A percentile compares a stretch with the other conserved stretches of the same genome.
Evolutionary conservation across 768 basidiomycete species (phyloP).

Genomic region (Amanita molliuscula): DNA sequence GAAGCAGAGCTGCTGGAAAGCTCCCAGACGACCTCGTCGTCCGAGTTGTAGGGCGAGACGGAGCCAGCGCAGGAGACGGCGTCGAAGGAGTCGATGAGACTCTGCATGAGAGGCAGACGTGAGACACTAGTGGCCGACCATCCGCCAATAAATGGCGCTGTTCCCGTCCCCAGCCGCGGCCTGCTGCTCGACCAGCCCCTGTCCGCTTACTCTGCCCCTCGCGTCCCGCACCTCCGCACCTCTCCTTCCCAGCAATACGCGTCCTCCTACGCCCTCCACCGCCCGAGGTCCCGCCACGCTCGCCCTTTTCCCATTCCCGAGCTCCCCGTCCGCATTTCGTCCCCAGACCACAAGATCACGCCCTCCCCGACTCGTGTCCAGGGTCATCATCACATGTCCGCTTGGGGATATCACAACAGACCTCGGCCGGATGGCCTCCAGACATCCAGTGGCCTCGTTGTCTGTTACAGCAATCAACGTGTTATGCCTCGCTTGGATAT

Average conservation of each 20-base stretch:
- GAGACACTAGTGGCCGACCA: conserved; percentile 14
- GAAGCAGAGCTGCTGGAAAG: conserved; percentile 24
- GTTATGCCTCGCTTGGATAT: background rate
- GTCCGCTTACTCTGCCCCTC: conserved; percentile 49
- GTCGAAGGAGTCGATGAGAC: background rate
- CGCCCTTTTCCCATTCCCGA: conserved; percentile 64
- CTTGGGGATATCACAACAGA: conserved; percentile 59
- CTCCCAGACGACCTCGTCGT: conserved; percentile 49
- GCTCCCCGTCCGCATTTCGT: conserved; percentile 59
- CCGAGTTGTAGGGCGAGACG: conserved; percentile 24
- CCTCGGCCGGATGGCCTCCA: conserved; percentile 55
- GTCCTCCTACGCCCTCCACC: conserved; percentile 40
- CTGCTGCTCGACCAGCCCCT: conserved; percentile 54
- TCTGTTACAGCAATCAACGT: conserved; percentile 26
- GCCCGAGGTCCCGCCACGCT: conserved; percentile 44
- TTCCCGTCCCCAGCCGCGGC: conserved; percentile 52
- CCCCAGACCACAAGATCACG: conserved; percentile 70
- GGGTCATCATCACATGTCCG: conserved; percentile 65
- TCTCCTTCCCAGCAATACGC: conserved; percentile 47
- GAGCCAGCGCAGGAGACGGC: background rate
- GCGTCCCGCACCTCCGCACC: conserved; percentile 49
- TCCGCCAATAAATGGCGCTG: conserved; percentile 66
- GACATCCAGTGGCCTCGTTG: conserved; percentile 47
- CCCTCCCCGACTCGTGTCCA: conserved; percentile 52
- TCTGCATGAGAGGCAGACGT: background rate